Evolutionary conservation across 441 rosid genomes (phyloP), one percentile per base, ranked within the genome.

Genomic region (Arabidopsis hybrid): DNA sequence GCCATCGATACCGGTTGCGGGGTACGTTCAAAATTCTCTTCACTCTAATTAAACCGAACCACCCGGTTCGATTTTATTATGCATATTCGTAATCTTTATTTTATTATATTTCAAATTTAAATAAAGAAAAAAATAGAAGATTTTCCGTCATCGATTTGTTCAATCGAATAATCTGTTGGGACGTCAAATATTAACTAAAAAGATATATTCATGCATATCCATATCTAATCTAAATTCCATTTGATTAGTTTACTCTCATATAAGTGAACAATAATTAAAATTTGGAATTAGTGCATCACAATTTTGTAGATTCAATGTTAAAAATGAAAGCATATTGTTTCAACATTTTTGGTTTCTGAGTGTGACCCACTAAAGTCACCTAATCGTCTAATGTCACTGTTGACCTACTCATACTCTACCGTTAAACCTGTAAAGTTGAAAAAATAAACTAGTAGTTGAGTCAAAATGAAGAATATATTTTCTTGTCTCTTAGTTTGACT

Each of bases 1-100:
- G 93, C 91, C 77, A 83, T 87, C 9, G 93, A 89, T 68, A 89
- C 93, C 29, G 93, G 93, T 14, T 89, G 93, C 50, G 93, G 93
- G 87, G 93, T 88, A 86, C 72, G 85, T 80, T 31, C 21, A 21
- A 14, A 51, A 4, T 38, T 21, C 17, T 65, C 52, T 18, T 49
- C 51, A 3, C 13, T 21, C 7, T 29, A 2, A 43, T 21, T 35
- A 2, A 53, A 67, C 68, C 31, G n/a, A 72, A 66, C 60, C 55
- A 35, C 8, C 67, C 58, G 49, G 57, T 52, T 58, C 38, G 39
- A 17, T 26, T 35, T 60, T 10, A 16, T 21, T 43, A 3, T 55
- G 38, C 39, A 55, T 55, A 13, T 7, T 14, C 60, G 34, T 45
- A 0, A 14, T 38, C 64, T 39, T 18, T 0, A 26, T 21, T 59